Evolutionary conservation across 768 basidiomycete species (phyloP), one percentile per base, ranked within the genome.

Genomic region (Tylopilus plumbeoviolaceoides): DNA sequence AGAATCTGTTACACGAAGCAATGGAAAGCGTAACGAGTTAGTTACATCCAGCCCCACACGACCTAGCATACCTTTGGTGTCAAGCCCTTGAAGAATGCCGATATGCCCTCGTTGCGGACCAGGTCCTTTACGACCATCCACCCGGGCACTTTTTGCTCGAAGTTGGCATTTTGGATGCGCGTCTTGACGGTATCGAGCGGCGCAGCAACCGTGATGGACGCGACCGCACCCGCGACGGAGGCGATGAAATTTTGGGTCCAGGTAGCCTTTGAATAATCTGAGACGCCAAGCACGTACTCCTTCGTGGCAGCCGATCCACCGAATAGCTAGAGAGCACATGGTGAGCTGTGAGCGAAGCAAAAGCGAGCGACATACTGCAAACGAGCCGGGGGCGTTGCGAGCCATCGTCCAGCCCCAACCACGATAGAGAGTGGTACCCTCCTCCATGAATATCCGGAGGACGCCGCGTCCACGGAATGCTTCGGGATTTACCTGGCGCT

Each of bases 391-490:
- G 1, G 95, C 95, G 62, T 99, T 99, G 48, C 95, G 83, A 3
- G 94, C 95, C 81, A 97, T 87, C 21, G 95, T 98, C 95, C 95
- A 98, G 42, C 95, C 95, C 92, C 95, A 97, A 27, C 95, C 95
- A 57, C 94, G 86, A 73, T 99, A 99, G 33, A 99, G 80, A 1
- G 88, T 81, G 9, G 89, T 82, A 51, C 94, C 92, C 67, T 98
- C 95, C 60, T 99, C 95, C 66, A 83, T 70, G 70, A 99, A 82
- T 61, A 99, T 92, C 49, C 88, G 87, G 50, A 97, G 57, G 60
- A 94, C 79, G 18, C 94, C 93, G 23, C 95, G 90, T 35, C 94
- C 94, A 33, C 91, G 89, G 83, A 99, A 93, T 1, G 95, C 95
- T 63, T 98, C 97, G 1, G 95, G 95, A 74, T 99, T 99, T 51